Evolutionary conservation across 345 rosid species (phyloP), one percentile per base, ranked within the genome.

Genomic region (Mallotus nudiflorus): DNA sequence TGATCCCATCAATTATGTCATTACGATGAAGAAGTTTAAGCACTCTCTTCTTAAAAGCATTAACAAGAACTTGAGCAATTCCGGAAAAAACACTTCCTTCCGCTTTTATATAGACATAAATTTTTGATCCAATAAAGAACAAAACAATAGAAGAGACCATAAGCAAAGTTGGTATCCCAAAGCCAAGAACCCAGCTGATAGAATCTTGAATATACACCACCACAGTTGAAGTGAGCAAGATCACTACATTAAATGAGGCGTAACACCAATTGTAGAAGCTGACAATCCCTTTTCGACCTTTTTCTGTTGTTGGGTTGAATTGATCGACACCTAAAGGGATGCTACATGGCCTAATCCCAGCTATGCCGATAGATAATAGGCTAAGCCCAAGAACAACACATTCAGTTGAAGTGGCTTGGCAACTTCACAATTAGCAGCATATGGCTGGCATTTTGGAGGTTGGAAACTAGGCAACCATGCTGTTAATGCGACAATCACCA

Each of bases 251-350:
- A 63, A 87, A 90, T 22, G 89, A 73, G 0, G 81, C 57, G 79
- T 87, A 91, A 76, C 89, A 92, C 89, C 95, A 89, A 20, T 88
- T 93, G 73, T 74, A 91, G 73, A 85, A 93, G 71, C 88, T 91
- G 68, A 57, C 86, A 64, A 84, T 80, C 52, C 89, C 97, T 76
- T 81, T 84, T 20, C 45, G 39, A 16, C 98, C 98, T 65, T 85
- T 78, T 48, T 87, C 92, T 0, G 91, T 91, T 33, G 87, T 71
- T 7, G 75, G 75, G 62, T 93, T 94, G 53, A 93, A 91, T 59
- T 93, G 97, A 57, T 91, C 97, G 0, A 93, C 85, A 20, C 92
- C 85, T 67, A 93, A 93, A 0, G 98, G 98, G 50, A 91, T 81
- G 70, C 89, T 82, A 67, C 94, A 87, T 0, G 98, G 92, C 6